Base-by-base conservation (phyloP, 2,329 filamentous ascomycete species). In the Aspergillus eucalypticola region DNA sequence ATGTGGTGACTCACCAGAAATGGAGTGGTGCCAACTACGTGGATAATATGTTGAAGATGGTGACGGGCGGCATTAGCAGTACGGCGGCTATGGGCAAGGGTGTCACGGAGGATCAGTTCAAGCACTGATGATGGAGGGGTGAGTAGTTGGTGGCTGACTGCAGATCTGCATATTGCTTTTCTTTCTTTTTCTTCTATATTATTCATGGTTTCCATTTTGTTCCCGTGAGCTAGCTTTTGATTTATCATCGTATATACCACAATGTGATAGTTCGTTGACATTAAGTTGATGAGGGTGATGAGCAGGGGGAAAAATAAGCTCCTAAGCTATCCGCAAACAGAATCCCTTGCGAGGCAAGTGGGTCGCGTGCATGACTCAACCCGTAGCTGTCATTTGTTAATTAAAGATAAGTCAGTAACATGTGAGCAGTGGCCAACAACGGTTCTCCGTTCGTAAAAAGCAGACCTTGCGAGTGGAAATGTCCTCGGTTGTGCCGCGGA, bases 1-100 rank as follows among this genome's bases (percentile, higher is more conserved):
- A 99, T 75, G 95, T 99, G 41, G 92, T 99, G 66, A 97, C 91
- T 79, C 95, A 99, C 82, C 95, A 99, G 86, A 99, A 98, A 80
- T 99, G 95, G 95, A 91, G 87, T 70, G 95, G 95, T 53, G 95
- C 95, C 21, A 93, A 90, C 67, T 98, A 98, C 75, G 90, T 94
- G 19, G 95, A 99, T 75, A 92, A 96, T 77, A 74, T 97, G 81
- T 82, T 96, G 78, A 96, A 96, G 86, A 97, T 99, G 93, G 91
- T 99, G 35, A 93, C 88, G 4, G 95, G 95, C 2, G 95, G 95
- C 66, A 88, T 98, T 59, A 93, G 88, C 76, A 92, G 88, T 64
- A 98, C 94, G 1, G 91, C 91, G 62, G 95, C 95, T 19, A 99
- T 99, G 95, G 95, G 94, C 35, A 91, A 92, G 81, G 95, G 95